These are phyloP conservation scores for Alternaria conjuncta DNA, from an alignment of 2,329 filamentous ascomycete species.

Conservation along the genomic window DNA sequence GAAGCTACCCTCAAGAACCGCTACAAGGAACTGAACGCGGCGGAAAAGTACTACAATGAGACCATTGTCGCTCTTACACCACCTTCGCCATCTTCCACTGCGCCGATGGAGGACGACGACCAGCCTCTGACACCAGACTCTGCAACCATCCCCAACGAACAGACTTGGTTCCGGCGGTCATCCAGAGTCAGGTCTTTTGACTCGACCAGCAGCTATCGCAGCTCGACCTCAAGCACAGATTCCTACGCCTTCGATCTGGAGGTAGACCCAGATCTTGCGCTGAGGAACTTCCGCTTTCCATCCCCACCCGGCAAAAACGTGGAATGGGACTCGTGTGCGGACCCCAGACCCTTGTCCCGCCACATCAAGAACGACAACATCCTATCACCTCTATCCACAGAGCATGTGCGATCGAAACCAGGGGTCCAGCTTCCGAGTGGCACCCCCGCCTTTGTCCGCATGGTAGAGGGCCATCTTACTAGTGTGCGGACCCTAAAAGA, in stretches of 20 bases:
- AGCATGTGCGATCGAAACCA: background rate
- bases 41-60: constrained; percentile 44
- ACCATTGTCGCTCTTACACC: constrained; percentile 34
- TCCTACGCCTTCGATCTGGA: constrained; percentile 22
- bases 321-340: background rate
- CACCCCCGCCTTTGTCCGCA: constrained; percentile 32
- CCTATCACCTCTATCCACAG: constrained; percentile 1
- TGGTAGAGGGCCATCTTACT: constrained; percentile 38
- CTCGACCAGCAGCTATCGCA: constrained; percentile 18
- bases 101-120: constrained; percentile 23
- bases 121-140: constrained; percentile 27
- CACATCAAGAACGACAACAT: background rate
- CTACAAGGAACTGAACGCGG: constrained; percentile 37
- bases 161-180: constrained; percentile 12
- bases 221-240: constrained; percentile 31
- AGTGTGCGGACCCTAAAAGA: constrained; percentile 34
- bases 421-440: constrained; percentile 25
- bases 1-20: constrained; percentile 42
- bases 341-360: background rate
- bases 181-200: constrained; percentile 30
- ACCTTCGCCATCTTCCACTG: constrained; percentile 1
- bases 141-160: constrained; percentile 19
- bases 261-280: constrained; percentile 8
- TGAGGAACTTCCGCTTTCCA: constrained; percentile 5
- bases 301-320: background rate